Conservation (phyloP, 2,329 filamentous ascomycete species). For the Fusarium concolor region DNA sequence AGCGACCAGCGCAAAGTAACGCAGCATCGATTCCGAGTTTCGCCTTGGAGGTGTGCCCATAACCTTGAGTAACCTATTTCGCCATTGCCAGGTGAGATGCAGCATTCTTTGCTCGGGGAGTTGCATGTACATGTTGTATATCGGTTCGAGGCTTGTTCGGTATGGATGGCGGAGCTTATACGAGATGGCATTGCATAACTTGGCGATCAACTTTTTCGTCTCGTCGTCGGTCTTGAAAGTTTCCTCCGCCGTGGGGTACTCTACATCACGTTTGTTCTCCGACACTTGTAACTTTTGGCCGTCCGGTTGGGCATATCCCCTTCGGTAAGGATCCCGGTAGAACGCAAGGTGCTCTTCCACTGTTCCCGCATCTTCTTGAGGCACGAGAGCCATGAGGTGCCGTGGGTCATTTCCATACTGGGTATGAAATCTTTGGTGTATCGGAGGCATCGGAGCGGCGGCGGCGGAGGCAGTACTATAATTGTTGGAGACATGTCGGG, state of each 20-base stretch:
- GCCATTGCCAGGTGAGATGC: conserved; percentile 61
- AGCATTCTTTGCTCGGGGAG: conserved; percentile 66
- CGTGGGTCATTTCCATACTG: conserved; percentile 47
- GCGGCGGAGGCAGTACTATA: conserved; percentile 46
- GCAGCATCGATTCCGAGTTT: conserved; percentile 73
- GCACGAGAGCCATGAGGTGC: conserved; percentile 65
- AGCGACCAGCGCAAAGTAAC: conserved; percentile 84
- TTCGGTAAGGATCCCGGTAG: conserved; percentile 64
- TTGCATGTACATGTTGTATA: conserved; percentile 62
- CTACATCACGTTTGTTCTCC: conserved; percentile 60
- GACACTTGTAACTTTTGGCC: conserved; percentile 63
- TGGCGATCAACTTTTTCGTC: conserved; percentile 51
- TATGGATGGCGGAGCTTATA: conserved; percentile 57
- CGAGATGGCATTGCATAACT: conserved; percentile 57
- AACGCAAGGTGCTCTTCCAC: conserved; percentile 66
- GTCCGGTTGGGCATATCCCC: conserved; percentile 64
- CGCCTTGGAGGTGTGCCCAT: conserved; percentile 73
- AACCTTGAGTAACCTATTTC: conserved; percentile 74
- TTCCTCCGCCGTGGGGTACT: conserved; percentile 59
- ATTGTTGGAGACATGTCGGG: conserved; percentile 37
- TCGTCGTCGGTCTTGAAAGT: conserved; percentile 52
- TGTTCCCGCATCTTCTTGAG: conserved; percentile 59
- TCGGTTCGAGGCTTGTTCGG: conserved; percentile 54
- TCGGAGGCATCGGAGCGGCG: conserved; percentile 22
- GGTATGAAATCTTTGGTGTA: conserved; percentile 22